These are phyloP conservation scores for Aspergillus sclerotialis DNA, from an alignment of 2,329 filamentous ascomycete genomes.

Conservation along the genomic window DNA sequence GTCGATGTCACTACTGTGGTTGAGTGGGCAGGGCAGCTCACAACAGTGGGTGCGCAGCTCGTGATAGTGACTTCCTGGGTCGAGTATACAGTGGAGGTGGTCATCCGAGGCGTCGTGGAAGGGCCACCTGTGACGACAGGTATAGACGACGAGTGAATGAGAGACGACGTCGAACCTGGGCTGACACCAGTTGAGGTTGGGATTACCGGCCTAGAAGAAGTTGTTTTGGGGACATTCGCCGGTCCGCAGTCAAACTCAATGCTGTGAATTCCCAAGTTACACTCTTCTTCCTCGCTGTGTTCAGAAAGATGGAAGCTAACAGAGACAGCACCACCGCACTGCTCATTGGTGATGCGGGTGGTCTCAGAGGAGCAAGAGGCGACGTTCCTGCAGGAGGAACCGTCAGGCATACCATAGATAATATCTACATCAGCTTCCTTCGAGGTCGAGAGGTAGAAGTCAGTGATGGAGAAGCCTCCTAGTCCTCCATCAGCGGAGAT, in stretches of 20 bases:
- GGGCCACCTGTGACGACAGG: constrained; percentile 8
- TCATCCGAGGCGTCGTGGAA: constrained; percentile 12
- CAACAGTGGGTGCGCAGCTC: constrained; percentile 32
- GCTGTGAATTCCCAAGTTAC: constrained; percentile 54
- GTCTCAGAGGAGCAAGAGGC: constrained; percentile 60
- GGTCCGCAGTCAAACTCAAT: constrained; percentile 23
- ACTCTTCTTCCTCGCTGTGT: constrained; percentile 50
- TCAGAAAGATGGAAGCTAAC: constrained; percentile 64
- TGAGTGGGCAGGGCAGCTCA: constrained; percentile 47
- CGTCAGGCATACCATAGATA: constrained; percentile 79
- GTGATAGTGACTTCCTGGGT: constrained; percentile 33
- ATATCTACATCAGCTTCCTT: constrained; percentile 76
- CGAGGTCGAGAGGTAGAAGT: constrained; percentile 66
- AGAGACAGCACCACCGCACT: constrained; percentile 85
- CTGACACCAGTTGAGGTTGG: constrained; percentile 13
- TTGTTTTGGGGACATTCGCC: constrained; percentile 7
- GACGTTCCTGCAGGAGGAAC: constrained; percentile 72
- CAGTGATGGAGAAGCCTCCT: constrained; percentile 64
- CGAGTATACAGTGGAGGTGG: constrained; percentile 32
- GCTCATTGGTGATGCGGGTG: constrained; percentile 68
- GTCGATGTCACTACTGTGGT: constrained; percentile 48
- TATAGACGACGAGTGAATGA: constrained; percentile 10
- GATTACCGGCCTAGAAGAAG: no score
- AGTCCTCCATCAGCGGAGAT: constrained; percentile 51
- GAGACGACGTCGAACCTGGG: constrained; percentile 10